Conservation (phyloP, 495 filamentous ascomycete genomes). For the Talaromyces trachyspermus region DNA sequence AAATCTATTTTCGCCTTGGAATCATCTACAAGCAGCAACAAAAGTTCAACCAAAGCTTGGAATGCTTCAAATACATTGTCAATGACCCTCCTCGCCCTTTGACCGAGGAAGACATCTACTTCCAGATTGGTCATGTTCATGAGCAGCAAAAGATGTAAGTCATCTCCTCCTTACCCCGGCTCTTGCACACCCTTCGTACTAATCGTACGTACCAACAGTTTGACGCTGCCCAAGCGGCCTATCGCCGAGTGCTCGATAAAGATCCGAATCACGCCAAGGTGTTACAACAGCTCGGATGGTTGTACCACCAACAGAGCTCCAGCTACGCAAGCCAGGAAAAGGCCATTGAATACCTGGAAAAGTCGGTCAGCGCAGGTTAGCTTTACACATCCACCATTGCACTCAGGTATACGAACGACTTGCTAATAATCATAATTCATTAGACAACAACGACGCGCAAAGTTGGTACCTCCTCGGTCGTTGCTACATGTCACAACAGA, state of each 20-base stretch:
- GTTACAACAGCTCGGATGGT: conserved; percentile 94
- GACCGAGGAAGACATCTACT: conserved; percentile 99
- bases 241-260: conserved; percentile 85
- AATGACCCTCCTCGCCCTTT: conserved; percentile 85
- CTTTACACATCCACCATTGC: conserved; percentile 9
- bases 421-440: too few relatives aligned
- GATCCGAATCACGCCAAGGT: conserved; percentile 98
- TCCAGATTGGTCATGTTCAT: conserved; percentile 98
- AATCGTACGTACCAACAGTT: conserved; percentile 50
- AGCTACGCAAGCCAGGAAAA: conserved; percentile 86
- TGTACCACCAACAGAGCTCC: conserved; percentile 91
- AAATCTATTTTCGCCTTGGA: conserved; percentile 96
- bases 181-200: conserved; percentile 8
- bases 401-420: background rate
- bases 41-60: conserved; percentile 85
- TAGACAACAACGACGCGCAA: conserved; percentile 90
- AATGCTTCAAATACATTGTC: conserved; percentile 99
- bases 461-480: conserved; percentile 98
- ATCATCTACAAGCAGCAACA: conserved; percentile 99
- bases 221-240: conserved; percentile 83
- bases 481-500: conserved; percentile 99
- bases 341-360: conserved; percentile 94
- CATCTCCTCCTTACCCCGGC: background rate
- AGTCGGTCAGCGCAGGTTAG: conserved; percentile 90
- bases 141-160: conserved; percentile 98